Conservation (phyloP, 2,329 filamentous ascomycete genomes). For the Xylariaceae sp. region DNA sequence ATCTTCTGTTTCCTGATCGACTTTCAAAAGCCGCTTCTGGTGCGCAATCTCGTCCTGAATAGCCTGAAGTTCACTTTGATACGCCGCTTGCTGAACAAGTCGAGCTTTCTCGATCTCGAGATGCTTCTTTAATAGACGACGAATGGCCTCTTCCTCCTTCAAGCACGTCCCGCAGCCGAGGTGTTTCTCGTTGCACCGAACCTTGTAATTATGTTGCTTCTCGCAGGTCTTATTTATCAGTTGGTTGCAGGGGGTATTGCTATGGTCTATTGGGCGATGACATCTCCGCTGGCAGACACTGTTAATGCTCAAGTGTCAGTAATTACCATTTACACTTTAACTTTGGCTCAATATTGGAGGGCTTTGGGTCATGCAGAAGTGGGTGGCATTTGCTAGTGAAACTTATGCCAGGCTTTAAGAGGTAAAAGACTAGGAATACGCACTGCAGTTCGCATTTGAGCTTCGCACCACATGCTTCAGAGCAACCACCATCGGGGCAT, state of each 20-base stretch:
- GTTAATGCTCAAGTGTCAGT: too few relatives aligned
- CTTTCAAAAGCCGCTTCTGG: not conserved
- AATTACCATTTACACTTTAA: too few relatives aligned
- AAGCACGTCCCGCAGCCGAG: not conserved
- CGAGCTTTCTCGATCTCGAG: not conserved
- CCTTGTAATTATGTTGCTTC: not conserved
- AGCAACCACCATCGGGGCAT: slow-evolving; percentile 36
- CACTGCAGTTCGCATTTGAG: slow-evolving; percentile 63
- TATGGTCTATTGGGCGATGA: slow-evolving; percentile 64
- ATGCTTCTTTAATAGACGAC: not conserved
- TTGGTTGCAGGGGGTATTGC: slow-evolving; percentile 53
- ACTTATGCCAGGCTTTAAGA: too few relatives aligned
- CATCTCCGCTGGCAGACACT: slow-evolving; percentile 63
- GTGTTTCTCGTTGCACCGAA: not conserved
- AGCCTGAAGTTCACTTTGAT: not conserved
- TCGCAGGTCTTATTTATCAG: not conserved
- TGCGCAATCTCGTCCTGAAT: not conserved
- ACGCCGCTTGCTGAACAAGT: not conserved
- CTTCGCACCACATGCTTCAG: slow-evolving; percentile 18
- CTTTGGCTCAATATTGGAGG: too few relatives aligned
- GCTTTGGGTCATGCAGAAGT: too few relatives aligned
- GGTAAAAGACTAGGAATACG: too few relatives aligned
- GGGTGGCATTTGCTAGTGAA: too few relatives aligned
- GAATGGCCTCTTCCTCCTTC: not conserved
- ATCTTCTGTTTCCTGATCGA: not conserved